These are phyloP conservation scores for Xylaria venustula DNA, from an alignment of 495 filamentous ascomycete genomes.

Conservation along the genomic window DNA sequence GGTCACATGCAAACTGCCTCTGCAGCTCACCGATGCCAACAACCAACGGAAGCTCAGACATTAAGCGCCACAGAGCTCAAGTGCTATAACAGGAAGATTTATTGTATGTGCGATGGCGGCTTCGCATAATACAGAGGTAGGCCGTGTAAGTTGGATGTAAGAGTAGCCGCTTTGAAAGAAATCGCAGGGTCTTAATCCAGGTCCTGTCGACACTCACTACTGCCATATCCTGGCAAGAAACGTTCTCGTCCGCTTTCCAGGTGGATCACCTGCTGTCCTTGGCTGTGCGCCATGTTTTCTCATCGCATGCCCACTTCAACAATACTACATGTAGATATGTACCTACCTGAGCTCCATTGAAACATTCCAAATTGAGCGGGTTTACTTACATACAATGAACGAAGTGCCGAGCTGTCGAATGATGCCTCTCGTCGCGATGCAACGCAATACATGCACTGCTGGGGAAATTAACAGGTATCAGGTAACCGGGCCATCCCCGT, in stretches of 20 bases:
- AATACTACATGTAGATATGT: too few relatives aligned
- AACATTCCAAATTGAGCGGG: too few relatives aligned
- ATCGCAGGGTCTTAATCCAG: not conserved
- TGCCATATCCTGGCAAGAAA: not conserved
- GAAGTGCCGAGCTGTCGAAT: too few relatives aligned
- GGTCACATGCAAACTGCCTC: slow-evolving; percentile 9
- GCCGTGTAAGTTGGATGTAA: not conserved
- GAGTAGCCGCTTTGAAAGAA: slow-evolving; percentile 7
- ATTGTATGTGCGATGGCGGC: not conserved
- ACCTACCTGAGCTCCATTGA: too few relatives aligned
- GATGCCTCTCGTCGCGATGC: too few relatives aligned
- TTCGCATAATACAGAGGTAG: not conserved
- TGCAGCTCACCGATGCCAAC: not conserved
- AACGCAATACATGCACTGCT: too few relatives aligned
- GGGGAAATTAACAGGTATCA: too few relatives aligned
- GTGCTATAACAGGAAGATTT: not conserved
- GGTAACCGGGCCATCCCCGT: too few relatives aligned
- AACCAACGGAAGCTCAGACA: not conserved
- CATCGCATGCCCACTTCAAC: too few relatives aligned
- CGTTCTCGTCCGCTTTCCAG: not conserved
- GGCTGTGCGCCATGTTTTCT: too few relatives aligned
- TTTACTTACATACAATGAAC: too few relatives aligned
- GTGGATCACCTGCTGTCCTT: too few relatives aligned
- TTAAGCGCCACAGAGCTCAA: not conserved
- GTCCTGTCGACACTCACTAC: not conserved